Evolutionary conservation across 371 early-diverging fungal genomes (phyloP).

Genomic region (Massospora cicadina): DNA sequence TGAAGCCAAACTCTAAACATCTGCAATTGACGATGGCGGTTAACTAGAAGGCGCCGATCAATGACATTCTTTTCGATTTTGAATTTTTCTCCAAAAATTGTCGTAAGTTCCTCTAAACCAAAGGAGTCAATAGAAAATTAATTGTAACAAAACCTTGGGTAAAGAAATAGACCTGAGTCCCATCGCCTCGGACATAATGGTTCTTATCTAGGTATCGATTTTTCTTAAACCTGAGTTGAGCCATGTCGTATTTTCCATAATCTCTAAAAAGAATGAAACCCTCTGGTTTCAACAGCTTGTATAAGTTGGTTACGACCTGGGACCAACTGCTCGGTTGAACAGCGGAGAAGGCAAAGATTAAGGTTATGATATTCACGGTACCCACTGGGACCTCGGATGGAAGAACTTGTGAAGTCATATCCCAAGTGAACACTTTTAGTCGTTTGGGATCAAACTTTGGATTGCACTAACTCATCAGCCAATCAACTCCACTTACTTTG

Average conservation of each 20-base stretch:
- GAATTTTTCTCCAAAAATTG: slow-evolving; percentile 34
- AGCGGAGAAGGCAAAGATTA: slow-evolving; percentile 69
- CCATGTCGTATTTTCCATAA: slow-evolving; percentile 75
- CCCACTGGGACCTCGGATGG: slow-evolving; percentile 36
- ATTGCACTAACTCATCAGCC: slow-evolving; percentile 19
- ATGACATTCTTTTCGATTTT: slow-evolving; percentile 70
- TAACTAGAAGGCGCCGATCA: slow-evolving; percentile 88
- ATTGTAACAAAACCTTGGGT: slow-evolving; percentile 10
- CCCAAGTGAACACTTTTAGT: slow-evolving; percentile 68
- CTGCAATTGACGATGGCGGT: slow-evolving; percentile 76
- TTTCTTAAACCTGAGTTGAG: slow-evolving; percentile 67
- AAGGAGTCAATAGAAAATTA: background rate
- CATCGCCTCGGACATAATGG: slow-evolving; percentile 81
- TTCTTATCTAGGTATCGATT: slow-evolving; percentile 60
- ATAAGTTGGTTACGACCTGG: slow-evolving; percentile 41
- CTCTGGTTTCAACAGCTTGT: slow-evolving; percentile 48
- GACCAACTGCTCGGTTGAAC: slow-evolving; percentile 66
- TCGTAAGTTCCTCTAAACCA: slow-evolving; percentile 24
- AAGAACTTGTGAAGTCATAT: slow-evolving; percentile 47
- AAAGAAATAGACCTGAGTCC: slow-evolving; percentile 37
- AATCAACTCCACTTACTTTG: slow-evolving; percentile 19
- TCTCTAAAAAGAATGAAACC: slow-evolving; percentile 69
- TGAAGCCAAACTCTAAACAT: slow-evolving; percentile 98
- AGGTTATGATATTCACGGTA: slow-evolving; percentile 56
- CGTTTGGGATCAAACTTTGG: slow-evolving; percentile 34